Evolutionary conservation across 805 yeast species (phyloP).

Genomic region (Suhomyces xylopsoci): DNA sequence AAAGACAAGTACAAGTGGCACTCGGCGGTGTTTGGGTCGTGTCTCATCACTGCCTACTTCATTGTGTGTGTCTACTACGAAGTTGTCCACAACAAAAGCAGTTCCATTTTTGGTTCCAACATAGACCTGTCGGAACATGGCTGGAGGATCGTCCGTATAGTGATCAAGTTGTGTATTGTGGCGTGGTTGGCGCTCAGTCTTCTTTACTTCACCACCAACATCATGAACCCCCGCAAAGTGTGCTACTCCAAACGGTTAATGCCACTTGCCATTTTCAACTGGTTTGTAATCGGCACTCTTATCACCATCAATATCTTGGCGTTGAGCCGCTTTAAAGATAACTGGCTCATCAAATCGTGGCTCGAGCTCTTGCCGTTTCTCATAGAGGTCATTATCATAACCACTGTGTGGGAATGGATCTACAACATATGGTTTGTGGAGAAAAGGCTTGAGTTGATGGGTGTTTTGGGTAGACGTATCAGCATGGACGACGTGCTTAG

Average conservation of each 20-base stretch:
- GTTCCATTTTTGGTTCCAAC: constrained; percentile 10
- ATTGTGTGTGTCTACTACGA: constrained; percentile 15
- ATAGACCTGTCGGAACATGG: background rate
- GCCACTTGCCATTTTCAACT: constrained; percentile 47
- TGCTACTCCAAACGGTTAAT: constrained; percentile 46
- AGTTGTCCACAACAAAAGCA: constrained; percentile 4
- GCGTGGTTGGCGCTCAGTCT: constrained; percentile 34
- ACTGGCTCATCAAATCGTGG: constrained; percentile 50
- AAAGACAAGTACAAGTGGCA: constrained; percentile 23
- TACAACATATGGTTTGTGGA: constrained; percentile 52
- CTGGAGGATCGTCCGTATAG: constrained; percentile 28
- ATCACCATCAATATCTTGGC: constrained; percentile 24
- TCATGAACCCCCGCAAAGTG: constrained; percentile 34
- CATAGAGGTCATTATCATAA: constrained; percentile 47
- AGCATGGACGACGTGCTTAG: constrained; percentile 42
- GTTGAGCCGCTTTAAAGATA: constrained; percentile 22
- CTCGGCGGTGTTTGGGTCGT: constrained; percentile 21
- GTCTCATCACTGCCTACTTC: constrained; percentile 14
- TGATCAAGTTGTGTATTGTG: constrained; percentile 25
- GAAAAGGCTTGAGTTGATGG: constrained; percentile 48
- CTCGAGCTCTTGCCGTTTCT: constrained; percentile 41
- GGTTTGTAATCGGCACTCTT: constrained; percentile 41
- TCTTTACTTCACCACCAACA: constrained; percentile 33
- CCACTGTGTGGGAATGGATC: constrained; percentile 67
- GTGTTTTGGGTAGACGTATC: constrained; percentile 60